Evolutionary conservation across 176 grass and related monocot genomes (phyloP).

Genomic region (Triticum timopheevii): DNA sequence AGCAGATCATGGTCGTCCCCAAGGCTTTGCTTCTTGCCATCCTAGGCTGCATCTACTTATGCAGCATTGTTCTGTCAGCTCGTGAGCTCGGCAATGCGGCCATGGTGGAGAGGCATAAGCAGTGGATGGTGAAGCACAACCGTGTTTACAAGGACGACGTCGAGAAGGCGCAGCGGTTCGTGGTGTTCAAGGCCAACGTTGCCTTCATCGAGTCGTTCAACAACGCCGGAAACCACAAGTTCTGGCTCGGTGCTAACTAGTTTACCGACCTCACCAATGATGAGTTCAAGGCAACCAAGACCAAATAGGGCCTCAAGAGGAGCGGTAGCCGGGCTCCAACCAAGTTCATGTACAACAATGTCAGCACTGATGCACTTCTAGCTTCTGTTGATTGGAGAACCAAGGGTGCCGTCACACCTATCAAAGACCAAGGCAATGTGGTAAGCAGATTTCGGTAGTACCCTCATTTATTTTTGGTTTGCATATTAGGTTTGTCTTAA

Average conservation of each 20-base stretch:
- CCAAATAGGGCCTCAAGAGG: background rate
- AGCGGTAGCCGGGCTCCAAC: background rate
- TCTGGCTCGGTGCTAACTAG: background rate
- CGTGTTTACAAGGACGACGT: background rate
- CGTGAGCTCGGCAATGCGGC: background rate
- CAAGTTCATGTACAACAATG: background rate
- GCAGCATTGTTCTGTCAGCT: background rate
- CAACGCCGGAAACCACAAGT: background rate
- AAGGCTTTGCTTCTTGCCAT: background rate
- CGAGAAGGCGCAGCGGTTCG: background rate
- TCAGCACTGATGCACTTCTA: background rate
- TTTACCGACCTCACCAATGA: background rate
- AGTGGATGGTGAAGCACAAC: background rate
- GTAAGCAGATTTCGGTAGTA: background rate
- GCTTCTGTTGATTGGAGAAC: background rate
- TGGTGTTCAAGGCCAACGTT: background rate
- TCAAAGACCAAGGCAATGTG: conserved; percentile 5
- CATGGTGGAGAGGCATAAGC: background rate
- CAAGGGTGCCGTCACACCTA: background rate
- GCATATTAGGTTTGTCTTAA: no score
- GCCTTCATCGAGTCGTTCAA: background rate
- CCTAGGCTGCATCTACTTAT: background rate
- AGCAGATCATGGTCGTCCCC: background rate
- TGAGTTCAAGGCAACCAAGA: background rate
- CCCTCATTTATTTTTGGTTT: no score